Evolutionary conservation across 2,329 filamentous ascomycete species (phyloP).

Genomic region (Ilyonectria sp.): DNA sequence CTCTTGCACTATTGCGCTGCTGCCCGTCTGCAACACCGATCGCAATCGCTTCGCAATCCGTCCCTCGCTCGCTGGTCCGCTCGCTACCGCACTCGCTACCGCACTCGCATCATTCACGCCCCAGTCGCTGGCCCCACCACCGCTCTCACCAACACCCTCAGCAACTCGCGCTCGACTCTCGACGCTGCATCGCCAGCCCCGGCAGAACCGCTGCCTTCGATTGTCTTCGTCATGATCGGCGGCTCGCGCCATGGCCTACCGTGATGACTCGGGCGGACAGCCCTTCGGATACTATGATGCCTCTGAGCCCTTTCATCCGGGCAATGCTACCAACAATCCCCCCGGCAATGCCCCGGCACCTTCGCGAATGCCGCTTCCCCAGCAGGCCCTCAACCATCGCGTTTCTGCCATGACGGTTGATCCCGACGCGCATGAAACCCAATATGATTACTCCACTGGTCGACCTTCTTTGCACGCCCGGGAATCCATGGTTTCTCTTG

Average conservation of each 20-base stretch:
- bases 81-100: neutral
- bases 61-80: neutral
- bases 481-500: conserved; percentile 59
- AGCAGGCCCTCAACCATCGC: conserved; percentile 48
- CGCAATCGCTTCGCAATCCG: conserved; percentile 1
- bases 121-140: neutral
- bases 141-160: neutral
- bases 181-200: neutral
- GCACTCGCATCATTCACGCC: neutral
- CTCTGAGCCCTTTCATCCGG: conserved; percentile 29
- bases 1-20: neutral
- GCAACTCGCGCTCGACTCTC: neutral
- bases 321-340: neutral
- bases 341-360: neutral
- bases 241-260: conserved; percentile 48
- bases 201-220: neutral
- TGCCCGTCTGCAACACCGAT: neutral
- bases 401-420: conserved; percentile 55
- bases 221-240: conserved; percentile 42
- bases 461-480: conserved; percentile 51
- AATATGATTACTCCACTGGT: conserved; percentile 44
- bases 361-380: conserved; percentile 15
- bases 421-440: conserved; percentile 46
- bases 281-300: conserved; percentile 42
- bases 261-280: conserved; percentile 50